Base-by-base conservation (phyloP, 192 early-diverging fungal genomes). In the Martensiomyces pterosporus region DNA sequence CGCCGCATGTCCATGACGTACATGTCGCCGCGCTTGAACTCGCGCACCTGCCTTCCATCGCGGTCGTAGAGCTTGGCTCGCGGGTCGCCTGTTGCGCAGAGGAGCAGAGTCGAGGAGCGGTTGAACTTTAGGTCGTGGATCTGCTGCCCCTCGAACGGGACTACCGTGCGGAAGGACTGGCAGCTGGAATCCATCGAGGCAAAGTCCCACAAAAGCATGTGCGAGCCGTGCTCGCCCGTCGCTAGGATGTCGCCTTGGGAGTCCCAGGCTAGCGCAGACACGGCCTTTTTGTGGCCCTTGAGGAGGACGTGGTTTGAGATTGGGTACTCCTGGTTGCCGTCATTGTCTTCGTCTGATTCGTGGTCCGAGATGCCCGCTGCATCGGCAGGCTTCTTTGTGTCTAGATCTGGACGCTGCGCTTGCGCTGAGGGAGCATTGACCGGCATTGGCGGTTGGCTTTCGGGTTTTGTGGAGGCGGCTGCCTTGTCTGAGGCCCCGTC, bases 191-290 rank as follows among this genome's bases (percentile, higher is more conserved):
- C 83, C 92, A 94, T 96, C 9, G 83, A 84, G 24, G 83, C 75
- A 76, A 98, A 98, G 64, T 94, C 91, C 93, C 93, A 98, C 27
- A 98, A 67, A 39, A 87, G 87, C 25, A 95, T 53, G 37, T 79
- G 79, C 29, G 88, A 84, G 48, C 92, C 90, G 44, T 89, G 85
- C 14, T 87, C 78, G 47, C 91, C 93, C 7, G 86, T 84, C 15
- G 85, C 76, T 0, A 96, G 64, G 10, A 84, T 55, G n/a, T 82
- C 68, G 7, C 92, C 92, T 1, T 89, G 64, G 18, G 91, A 83
- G 49, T 98, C 91, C 41, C 94, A 72, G 2, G 89, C 73, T 24
- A 98, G 68, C 2, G 89, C 80, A 0, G 90, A 87, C 9, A 73
- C 57, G 9, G 63, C 17, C 15, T 73, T 67, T 14, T 24, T 39